Conservation (phyloP, 805 yeast genomes). For the Henningerozyma blattae region DNA sequence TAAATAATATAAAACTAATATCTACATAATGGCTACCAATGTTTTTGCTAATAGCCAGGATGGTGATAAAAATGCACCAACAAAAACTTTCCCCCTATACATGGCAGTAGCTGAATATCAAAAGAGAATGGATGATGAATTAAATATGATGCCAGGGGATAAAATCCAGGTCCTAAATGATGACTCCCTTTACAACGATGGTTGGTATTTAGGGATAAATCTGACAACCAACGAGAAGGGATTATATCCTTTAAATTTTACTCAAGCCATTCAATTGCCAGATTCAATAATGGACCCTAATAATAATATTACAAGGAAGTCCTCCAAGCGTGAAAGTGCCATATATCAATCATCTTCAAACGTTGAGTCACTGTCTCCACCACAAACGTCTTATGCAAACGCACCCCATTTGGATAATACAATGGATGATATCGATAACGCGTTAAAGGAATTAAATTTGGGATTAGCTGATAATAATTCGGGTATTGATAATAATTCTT, state of each 20-base stretch:
- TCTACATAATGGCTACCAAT: no score
- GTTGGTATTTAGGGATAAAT: constrained; percentile 91
- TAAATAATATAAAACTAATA: no score
- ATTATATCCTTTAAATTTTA: constrained; percentile 80
- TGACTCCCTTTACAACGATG: constrained; percentile 88
- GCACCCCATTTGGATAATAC: constrained; percentile 35
- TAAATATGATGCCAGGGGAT: constrained; percentile 70
- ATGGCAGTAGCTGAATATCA: constrained; percentile 74
- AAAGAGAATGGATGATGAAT: constrained; percentile 83
- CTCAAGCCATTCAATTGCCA: constrained; percentile 33
- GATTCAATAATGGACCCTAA: neutral
- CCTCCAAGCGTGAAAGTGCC: neutral
- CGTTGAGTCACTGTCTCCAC: no score
- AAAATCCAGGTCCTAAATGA: constrained; percentile 79
- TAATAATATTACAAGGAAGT: neutral
- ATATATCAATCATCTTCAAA: neutral
- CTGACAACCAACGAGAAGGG: constrained; percentile 64
- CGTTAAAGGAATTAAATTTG: constrained; percentile 45
- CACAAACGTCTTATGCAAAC: no score
- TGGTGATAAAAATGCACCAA: no score
- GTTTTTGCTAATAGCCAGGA: no score
- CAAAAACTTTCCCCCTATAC: constrained; percentile 15
- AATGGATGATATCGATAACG: constrained; percentile 60
- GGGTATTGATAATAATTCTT: constrained; percentile 1
- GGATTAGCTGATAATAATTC: constrained; percentile 14